Evolutionary conservation across 352 stramenopile genomes (phyloP).

Genomic region (Pseudoperonospora humuli): DNA sequence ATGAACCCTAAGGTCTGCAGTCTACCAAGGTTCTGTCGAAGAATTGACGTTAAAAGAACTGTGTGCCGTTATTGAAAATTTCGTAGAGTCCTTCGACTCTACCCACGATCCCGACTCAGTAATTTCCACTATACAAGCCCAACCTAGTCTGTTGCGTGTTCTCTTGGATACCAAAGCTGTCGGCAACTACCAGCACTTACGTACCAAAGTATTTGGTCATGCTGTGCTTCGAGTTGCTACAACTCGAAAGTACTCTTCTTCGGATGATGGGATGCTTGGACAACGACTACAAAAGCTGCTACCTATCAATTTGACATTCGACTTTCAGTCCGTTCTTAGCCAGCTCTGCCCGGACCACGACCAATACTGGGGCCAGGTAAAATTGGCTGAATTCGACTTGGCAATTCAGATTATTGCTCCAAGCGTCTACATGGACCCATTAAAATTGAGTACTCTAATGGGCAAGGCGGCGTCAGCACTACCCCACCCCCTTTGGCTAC

Average conservation of each 20-base stretch:
- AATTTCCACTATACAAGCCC: neutral
- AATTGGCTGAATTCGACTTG: neutral
- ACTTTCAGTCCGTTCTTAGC: neutral
- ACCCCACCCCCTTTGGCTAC: neutral
- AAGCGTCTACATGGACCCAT: neutral
- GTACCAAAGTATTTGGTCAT: neutral
- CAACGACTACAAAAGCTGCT: neutral
- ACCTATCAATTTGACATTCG: neutral
- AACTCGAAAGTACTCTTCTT: neutral
- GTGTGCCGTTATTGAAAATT: neutral
- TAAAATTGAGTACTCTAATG: neutral
- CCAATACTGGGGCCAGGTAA: neutral
- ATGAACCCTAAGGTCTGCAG: neutral
- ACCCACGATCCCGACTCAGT: neutral
- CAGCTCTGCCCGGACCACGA: neutral
- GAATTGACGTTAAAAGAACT: neutral
- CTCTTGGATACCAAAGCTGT: neutral
- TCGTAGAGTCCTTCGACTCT: neutral
- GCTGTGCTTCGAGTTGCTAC: neutral
- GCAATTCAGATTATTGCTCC: neutral
- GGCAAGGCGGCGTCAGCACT: neutral
- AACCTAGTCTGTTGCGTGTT: neutral
- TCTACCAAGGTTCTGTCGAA: neutral
- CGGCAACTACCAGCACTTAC: neutral
- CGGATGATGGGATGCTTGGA: neutral